Conservation (phyloP, 2,329 filamentous ascomycete species). For the Ophiostoma triangulosporum region DNA sequence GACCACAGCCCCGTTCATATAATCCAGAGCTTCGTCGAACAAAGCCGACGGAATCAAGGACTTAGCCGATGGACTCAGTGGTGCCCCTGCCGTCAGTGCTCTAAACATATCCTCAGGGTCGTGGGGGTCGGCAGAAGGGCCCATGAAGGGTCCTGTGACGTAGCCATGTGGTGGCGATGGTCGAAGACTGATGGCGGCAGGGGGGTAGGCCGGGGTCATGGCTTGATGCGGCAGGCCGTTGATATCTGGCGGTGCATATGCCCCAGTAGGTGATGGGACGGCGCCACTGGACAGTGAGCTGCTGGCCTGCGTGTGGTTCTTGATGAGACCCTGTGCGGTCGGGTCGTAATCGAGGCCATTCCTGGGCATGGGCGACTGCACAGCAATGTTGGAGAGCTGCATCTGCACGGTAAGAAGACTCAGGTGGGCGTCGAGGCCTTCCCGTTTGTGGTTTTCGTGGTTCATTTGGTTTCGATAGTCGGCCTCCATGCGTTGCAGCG, state of each 20-base stretch:
- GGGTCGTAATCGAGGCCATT: slow-evolving; percentile 34
- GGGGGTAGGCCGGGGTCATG: slow-evolving; percentile 23
- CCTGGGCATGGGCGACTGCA: neutral
- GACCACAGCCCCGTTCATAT: neutral
- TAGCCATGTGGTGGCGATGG: slow-evolving; percentile 32
- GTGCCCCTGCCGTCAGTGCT: slow-evolving; percentile 48
- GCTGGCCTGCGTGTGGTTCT: slow-evolving; percentile 34
- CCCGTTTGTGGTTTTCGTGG: slow-evolving; percentile 20
- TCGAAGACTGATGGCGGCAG: neutral
- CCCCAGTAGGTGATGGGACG: neutral
- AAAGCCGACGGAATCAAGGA: slow-evolving; percentile 58
- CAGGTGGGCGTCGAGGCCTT: slow-evolving; percentile 28
- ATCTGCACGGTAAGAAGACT: slow-evolving; percentile 34
- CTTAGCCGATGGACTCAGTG: slow-evolving; percentile 64
- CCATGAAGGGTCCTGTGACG: slow-evolving; percentile 39
- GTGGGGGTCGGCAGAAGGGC: slow-evolving; percentile 29
- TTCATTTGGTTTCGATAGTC: slow-evolving; percentile 38
- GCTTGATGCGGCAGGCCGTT: slow-evolving; percentile 6
- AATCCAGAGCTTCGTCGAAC: slow-evolving; percentile 27
- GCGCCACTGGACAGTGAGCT: slow-evolving; percentile 30
- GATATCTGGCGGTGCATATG: slow-evolving; percentile 20
- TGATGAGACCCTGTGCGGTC: slow-evolving; percentile 26
- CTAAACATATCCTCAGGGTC: slow-evolving; percentile 48
- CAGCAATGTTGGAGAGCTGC: slow-evolving; percentile 14
- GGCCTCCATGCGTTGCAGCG: slow-evolving; percentile 41